Conservation (phyloP, 2,329 filamentous ascomycete genomes). For the Graphium sp. region DNA sequence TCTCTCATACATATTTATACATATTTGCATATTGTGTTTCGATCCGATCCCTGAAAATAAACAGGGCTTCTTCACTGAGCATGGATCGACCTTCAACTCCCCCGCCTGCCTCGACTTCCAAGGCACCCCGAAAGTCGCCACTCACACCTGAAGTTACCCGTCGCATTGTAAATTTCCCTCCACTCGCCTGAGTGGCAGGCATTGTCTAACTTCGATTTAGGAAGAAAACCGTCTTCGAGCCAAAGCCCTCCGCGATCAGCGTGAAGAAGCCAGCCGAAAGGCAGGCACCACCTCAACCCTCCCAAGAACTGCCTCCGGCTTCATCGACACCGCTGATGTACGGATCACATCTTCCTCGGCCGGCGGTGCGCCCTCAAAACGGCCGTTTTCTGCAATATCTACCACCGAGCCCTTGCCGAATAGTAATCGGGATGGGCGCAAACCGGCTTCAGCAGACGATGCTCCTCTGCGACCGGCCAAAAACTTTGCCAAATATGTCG, state of each 20-base stretch:
- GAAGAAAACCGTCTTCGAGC: slow-evolving; percentile 79
- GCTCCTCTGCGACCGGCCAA: slow-evolving; percentile 53
- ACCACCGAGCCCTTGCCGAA: slow-evolving; percentile 22
- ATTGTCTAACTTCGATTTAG: slow-evolving; percentile 25
- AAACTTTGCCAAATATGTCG: slow-evolving; percentile 88
- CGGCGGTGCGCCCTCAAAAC: slow-evolving; percentile 39
- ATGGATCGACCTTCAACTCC: slow-evolving; percentile 33
- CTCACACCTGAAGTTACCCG: slow-evolving; percentile 36
- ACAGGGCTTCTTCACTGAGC: too few species aligned
- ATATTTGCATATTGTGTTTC: too few species aligned
- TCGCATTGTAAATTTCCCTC: slow-evolving; percentile 28
- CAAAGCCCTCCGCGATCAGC: slow-evolving; percentile 67
- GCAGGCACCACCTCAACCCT: slow-evolving; percentile 21
- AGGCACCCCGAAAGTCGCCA: slow-evolving; percentile 20
- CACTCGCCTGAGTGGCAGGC: too few species aligned
- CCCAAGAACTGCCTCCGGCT: slow-evolving; percentile 44
- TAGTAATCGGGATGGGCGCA: slow-evolving; percentile 53
- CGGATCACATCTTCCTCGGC: slow-evolving; percentile 32
- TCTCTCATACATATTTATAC: too few species aligned
- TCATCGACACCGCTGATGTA: slow-evolving; percentile 52
- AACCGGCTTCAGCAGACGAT: slow-evolving; percentile 19
- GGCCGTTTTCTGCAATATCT: slow-evolving; percentile 49
- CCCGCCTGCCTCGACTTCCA: slow-evolving; percentile 17
- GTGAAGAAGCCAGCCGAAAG: slow-evolving; percentile 43
- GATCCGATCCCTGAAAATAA: too few species aligned